Conservation (phyloP, 2,329 filamentous ascomycete species). For the Fusarium sarcochroum region DNA sequence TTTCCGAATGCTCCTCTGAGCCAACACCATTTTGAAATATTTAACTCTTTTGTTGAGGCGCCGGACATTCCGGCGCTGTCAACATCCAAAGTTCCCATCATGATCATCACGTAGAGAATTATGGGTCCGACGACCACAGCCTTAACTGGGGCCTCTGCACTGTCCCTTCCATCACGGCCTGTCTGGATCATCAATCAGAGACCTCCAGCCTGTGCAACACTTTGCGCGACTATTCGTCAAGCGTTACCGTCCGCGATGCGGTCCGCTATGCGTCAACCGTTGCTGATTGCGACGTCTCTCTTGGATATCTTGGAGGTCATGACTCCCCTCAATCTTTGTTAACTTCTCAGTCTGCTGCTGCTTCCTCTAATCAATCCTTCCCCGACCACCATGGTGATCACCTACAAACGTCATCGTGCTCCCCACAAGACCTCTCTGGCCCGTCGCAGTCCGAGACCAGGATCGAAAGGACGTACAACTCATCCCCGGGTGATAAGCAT, state of each 20-base stretch:
- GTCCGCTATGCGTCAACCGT: not conserved
- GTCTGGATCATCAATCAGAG: not conserved
- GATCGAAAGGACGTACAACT: too few species aligned
- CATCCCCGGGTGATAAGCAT: too few species aligned
- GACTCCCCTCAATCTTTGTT: not conserved
- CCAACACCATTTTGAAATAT: not conserved
- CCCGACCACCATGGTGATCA: not conserved
- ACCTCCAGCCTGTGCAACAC: not conserved
- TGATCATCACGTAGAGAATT: slow-evolving; percentile 13
- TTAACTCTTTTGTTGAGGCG: not conserved
- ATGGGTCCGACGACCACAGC: not conserved
- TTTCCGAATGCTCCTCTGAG: not conserved
- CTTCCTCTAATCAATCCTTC: not conserved
- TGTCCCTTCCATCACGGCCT: not conserved
- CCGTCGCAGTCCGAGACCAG: not conserved
- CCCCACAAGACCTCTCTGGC: not conserved
- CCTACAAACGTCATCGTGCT: not conserved
- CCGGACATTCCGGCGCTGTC: slow-evolving; percentile 1
- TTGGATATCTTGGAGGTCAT: not conserved
- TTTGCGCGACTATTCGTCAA: not conserved
- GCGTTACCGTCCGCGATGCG: too few species aligned
- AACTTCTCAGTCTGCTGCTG: not conserved
- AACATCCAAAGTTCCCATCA: not conserved
- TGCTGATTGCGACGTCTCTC: slow-evolving; percentile 1
- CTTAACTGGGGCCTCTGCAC: not conserved